A percentile compares a stretch with the other conserved stretches of the same genome.
Evolutionary conservation across 1,284 basidiomycete genomes (phyloP).

Genomic region (Tilletia indica): DNA sequence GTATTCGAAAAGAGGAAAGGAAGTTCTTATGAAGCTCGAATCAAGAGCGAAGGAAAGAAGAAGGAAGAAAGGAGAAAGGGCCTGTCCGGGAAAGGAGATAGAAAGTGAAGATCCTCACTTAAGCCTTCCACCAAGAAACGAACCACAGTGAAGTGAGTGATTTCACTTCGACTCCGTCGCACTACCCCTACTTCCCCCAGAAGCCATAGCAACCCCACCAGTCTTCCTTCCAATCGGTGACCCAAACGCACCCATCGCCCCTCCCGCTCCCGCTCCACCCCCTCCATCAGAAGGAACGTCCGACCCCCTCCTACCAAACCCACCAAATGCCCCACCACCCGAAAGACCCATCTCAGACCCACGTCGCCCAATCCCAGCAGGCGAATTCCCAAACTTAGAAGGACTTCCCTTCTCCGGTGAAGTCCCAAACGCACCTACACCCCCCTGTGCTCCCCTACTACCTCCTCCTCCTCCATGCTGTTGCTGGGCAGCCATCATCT

Average conservation of each 20-base stretch:
- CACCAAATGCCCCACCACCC: conserved; percentile 11
- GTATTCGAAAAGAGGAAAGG: no score
- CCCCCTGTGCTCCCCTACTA: no score
- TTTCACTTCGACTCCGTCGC: no score
- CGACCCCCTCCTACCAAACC: neutral
- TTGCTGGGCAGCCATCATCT: neutral
- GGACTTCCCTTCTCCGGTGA: conserved; percentile 1
- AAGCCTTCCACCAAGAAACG: no score
- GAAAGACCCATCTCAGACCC: conserved; percentile 10
- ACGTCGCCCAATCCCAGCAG: neutral
- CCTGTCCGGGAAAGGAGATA: no score
- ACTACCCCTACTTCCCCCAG: neutral
- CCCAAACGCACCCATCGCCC: neutral
- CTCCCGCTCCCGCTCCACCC: neutral
- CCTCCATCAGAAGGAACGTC: neutral
- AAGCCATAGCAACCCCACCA: neutral
- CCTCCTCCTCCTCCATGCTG: neutral
- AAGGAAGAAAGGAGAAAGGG: no score
- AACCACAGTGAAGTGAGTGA: no score
- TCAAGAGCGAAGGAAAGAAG: no score
- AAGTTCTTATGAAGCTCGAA: no score
- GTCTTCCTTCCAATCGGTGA: conserved; percentile 9
- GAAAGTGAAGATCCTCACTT: no score
- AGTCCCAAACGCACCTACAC: neutral
- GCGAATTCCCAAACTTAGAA: neutral